Base-by-base conservation (phyloP, 73 alveolate species). In the Symbiodinium pilosum region DNA sequence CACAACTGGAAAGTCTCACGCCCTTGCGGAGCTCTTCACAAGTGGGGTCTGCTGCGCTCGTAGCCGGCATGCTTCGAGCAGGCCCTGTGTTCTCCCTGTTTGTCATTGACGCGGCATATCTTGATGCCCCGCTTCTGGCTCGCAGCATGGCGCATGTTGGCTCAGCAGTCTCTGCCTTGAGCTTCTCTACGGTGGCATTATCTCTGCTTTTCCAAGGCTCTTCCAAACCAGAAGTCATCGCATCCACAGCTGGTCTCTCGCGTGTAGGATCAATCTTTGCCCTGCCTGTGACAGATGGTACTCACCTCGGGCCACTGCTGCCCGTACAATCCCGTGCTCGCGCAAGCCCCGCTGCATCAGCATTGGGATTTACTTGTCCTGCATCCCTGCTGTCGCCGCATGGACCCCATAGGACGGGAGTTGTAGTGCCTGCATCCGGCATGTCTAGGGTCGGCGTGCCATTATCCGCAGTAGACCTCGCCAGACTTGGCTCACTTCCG, bases 61-160 rank as follows among this genome's bases (percentile, higher is more conserved):
- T 30, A 9, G 9, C 9, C 38, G 34, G 81, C 81, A 64, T 64
- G 42, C 39, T 16, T 21, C 43, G 89, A 0, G 30, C 86, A n/a
- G 89, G 88, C 44, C 81, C 71, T 34, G 95, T 59, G 18, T 71
- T 73, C 81, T 26, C 83, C 68, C 68, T 43, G 30, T 52, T 52
- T 47, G 98, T 51, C 47, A 12, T 40, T 4, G 98, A 93, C 47
- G 24, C 6, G 39, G 26, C 43, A 14, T 40, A 34, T 39, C 43
- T 26, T 28, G 98, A 93, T 34, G 84, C 30, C 3, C 40, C 47
- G 34, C 26, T 39, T 84, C 47, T 77, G 7, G 54, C 44, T 6
- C 69, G 85, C 28, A 93, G 86, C 93, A 36, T 8, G 4, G 98
- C 93, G 7, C 30, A 68, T 8, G 28, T 93, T 4, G 98, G 84